These are phyloP conservation scores for Trichosporon sp. DNA, from an alignment of 1,284 basidiomycete genomes.

Conservation along the genomic window DNA sequence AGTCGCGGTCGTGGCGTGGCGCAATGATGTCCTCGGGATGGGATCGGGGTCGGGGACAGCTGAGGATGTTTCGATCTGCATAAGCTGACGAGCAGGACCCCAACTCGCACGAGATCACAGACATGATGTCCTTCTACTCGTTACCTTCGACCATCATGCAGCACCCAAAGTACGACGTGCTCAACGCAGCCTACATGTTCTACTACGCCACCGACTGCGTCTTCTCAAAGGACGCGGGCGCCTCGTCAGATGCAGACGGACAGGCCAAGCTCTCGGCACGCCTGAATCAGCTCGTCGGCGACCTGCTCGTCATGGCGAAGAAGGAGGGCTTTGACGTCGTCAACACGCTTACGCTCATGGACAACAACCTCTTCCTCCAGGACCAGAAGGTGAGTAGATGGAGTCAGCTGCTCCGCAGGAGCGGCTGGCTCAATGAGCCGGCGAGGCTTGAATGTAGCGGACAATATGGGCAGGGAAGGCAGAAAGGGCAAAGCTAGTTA, in stretches of 20 bases:
- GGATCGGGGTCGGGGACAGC: no score
- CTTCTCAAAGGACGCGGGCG: constrained; percentile 29
- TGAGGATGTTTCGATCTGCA: no score
- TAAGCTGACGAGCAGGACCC: constrained; percentile 58
- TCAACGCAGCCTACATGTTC: constrained; percentile 55
- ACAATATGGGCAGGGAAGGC: no score
- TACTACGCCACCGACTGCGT: constrained; percentile 52
- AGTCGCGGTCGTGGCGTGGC: no score
- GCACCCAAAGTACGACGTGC: constrained; percentile 42
- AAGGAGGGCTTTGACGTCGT: constrained; percentile 89
- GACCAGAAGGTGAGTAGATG: constrained; percentile 64
- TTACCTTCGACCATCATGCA: constrained; percentile 69
- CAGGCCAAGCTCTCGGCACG: constrained; percentile 63
- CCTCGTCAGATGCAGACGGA: constrained; percentile 41
- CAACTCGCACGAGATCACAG: constrained; percentile 75
- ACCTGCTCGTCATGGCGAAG: constrained; percentile 73
- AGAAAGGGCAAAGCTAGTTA: no score
- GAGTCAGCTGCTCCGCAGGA: background rate
- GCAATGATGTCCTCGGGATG: no score
- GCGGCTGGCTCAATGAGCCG: no score
- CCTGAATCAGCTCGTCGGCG: constrained; percentile 65
- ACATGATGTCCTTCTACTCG: constrained; percentile 95
- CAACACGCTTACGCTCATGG: constrained; percentile 91
- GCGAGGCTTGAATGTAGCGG: no score
- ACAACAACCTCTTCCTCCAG: constrained; percentile 75